phyloP scores from a whole-genome alignment of 495 filamentous ascomycete genomes.

The Aspergillus baeticus region DNA sequence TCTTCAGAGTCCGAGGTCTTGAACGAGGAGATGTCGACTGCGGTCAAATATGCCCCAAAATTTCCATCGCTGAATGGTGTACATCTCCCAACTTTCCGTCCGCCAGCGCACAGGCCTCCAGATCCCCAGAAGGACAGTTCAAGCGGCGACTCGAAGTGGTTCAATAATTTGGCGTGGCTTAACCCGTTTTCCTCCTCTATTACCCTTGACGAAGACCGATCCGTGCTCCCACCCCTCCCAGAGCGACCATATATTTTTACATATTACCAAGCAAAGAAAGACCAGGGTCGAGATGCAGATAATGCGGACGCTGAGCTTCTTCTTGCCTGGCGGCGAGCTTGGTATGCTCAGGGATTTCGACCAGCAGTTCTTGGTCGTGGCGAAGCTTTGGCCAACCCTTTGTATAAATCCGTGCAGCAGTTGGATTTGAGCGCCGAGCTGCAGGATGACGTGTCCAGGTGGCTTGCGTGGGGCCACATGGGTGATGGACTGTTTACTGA shows the following conservation, averaged over 20 bases:
- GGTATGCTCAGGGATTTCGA: slow-evolving; percentile 90
- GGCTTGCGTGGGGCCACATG: slow-evolving; percentile 94
- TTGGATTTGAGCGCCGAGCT: slow-evolving; percentile 53
- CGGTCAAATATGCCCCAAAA: slow-evolving; percentile 40
- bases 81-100: slow-evolving; percentile 54
- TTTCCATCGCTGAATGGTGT: slow-evolving; percentile 39
- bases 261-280: slow-evolving; percentile 73
- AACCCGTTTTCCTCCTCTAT: slow-evolving; percentile 84
- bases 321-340: slow-evolving; percentile 85
- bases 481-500: slow-evolving; percentile 80
- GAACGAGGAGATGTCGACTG: slow-evolving; percentile 22
- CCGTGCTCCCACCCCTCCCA: slow-evolving; percentile 78
- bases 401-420: slow-evolving; percentile 64
- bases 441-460: slow-evolving; percentile 73
- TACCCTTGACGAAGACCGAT: slow-evolving; percentile 80
- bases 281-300: slow-evolving; percentile 58
- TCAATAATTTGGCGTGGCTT: slow-evolving; percentile 83
- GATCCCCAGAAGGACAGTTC: slow-evolving; percentile 79
- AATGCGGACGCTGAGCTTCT: slow-evolving; percentile 77
- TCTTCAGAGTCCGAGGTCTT: slow-evolving; percentile 32
- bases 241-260: slow-evolving; percentile 83
- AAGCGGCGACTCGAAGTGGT: slow-evolving; percentile 78
- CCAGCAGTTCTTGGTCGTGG: slow-evolving; percentile 76
- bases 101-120: slow-evolving; percentile 71
- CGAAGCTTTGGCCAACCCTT: slow-evolving; percentile 82